Conservation (phyloP, 805 yeast genomes). For the Yarrowia bubula region DNA sequence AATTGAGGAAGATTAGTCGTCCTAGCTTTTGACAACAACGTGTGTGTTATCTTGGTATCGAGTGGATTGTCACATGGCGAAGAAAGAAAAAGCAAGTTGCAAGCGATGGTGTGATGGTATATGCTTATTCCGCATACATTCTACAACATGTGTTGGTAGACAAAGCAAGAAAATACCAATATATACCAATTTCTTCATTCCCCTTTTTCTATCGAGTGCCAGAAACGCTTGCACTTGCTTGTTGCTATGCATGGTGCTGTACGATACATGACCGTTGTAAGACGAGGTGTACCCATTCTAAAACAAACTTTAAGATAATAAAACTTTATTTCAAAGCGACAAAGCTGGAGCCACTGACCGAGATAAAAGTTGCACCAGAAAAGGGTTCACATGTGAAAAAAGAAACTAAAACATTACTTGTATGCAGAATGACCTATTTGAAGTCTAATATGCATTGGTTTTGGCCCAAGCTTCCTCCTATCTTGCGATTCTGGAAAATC, state of each 20-base stretch:
- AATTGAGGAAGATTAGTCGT: not conserved
- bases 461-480: not conserved
- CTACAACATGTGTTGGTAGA: too few relatives aligned
- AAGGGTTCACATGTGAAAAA: not conserved
- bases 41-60: not conserved
- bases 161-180: too few relatives aligned
- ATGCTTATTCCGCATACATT: not conserved
- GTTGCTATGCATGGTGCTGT: not conserved
- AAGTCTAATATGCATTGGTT: too few relatives aligned
- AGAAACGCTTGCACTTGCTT: not conserved
- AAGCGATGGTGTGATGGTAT: not conserved
- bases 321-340: not conserved
- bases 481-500: not conserved
- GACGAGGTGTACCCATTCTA: not conserved
- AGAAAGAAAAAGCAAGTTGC: not conserved
- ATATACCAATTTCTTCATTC: not conserved
- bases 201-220: not conserved
- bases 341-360: not conserved
- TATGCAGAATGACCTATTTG: too few relatives aligned
- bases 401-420: not conserved
- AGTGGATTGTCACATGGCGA: constrained; percentile 3
- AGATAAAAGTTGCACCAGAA: not conserved
- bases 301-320: not conserved
- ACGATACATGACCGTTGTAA: not conserved
- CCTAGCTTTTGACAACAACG: not conserved